phyloP scores from a whole-genome alignment of 2,329 filamentous ascomycete species.

The Huntiella omanensis region DNA sequence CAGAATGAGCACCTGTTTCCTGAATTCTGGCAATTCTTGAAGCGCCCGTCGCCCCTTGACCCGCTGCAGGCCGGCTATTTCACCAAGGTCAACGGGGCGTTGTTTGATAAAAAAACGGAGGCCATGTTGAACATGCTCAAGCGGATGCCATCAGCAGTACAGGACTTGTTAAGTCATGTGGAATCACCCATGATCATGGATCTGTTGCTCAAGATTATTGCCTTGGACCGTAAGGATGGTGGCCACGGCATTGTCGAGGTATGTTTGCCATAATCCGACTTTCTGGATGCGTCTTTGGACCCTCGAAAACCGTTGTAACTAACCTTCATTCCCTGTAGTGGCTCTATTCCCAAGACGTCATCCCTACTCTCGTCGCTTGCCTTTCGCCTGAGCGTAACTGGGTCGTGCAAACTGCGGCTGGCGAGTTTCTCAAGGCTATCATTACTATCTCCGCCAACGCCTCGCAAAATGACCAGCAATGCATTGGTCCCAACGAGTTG shows the following conservation, averaged over 20 bases:
- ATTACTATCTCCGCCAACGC: conserved; percentile 98
- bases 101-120: conserved; percentile 94
- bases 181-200: conserved; percentile 99
- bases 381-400: conserved; percentile 69
- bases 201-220: conserved; percentile 87
- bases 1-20: conserved; percentile 61
- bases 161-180: conserved; percentile 77
- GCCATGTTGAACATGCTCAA: conserved; percentile 90
- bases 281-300: background rate
- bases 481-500: conserved; percentile 91
- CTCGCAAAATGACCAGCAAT: conserved; percentile 95
- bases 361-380: conserved; percentile 72
- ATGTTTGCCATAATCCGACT: conserved; percentile 20
- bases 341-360: conserved; percentile 76
- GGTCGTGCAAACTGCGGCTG: conserved; percentile 87
- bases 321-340: conserved; percentile 35
- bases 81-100: conserved; percentile 94
- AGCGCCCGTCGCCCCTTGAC: conserved; percentile 67
- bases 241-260: conserved; percentile 89
- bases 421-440: conserved; percentile 95
- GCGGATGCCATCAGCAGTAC: conserved; percentile 60
- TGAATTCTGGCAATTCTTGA: conserved; percentile 82
- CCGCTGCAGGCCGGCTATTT: conserved; percentile 93
- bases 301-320: background rate
- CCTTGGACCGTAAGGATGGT: conserved; percentile 76